Percentiles rank a stretch among this genome's conserved stretches.
Evolutionary conservation across 768 basidiomycete species (phyloP).

Genomic region (Clitopilus hobsonii): DNA sequence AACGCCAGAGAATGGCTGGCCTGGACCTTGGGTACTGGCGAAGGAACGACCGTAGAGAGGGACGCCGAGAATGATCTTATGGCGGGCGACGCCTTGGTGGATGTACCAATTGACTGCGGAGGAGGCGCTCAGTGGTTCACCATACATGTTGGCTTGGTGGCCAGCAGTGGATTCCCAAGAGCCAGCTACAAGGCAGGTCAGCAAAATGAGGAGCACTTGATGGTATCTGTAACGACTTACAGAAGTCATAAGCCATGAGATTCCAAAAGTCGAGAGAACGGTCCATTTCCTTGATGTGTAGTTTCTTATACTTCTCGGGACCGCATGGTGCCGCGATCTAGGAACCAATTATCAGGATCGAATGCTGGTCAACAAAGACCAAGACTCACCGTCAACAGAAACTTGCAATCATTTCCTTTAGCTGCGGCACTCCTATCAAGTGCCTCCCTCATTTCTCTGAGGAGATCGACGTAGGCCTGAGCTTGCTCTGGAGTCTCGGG

Average conservation of each 20-base stretch:
- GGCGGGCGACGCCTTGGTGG: slow-evolving; percentile 61
- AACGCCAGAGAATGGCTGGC: slow-evolving; percentile 70
- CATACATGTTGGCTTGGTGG: slow-evolving; percentile 86
- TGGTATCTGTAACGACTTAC: slow-evolving; percentile 31
- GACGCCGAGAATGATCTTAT: slow-evolving; percentile 86
- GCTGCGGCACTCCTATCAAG: slow-evolving; percentile 69
- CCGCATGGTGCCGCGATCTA: slow-evolving; percentile 95
- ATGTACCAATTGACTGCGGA: slow-evolving; percentile 69
- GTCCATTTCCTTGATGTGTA: slow-evolving; percentile 83
- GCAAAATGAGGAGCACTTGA: background rate
- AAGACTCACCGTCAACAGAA: slow-evolving; percentile 75
- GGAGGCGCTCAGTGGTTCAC: slow-evolving; percentile 57
- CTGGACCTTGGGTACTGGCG: slow-evolving; percentile 79
- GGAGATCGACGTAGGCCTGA: slow-evolving; percentile 74
- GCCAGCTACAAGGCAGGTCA: slow-evolving; percentile 47
- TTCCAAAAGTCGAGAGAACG: slow-evolving; percentile 93
- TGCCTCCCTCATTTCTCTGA: slow-evolving; percentile 68
- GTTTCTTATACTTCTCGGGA: slow-evolving; percentile 74
- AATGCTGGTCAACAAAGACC: slow-evolving; percentile 3
- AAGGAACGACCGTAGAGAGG: slow-evolving; percentile 95
- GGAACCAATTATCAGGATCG: slow-evolving; percentile 1
- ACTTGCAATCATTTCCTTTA: slow-evolving; percentile 55
- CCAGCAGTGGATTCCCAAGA: slow-evolving; percentile 70
- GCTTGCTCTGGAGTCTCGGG: slow-evolving; percentile 78
- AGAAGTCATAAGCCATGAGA: slow-evolving; percentile 90